Evolutionary conservation across 495 filamentous ascomycete species (phyloP).

Genomic region (Trichocladium uniseriatum): DNA sequence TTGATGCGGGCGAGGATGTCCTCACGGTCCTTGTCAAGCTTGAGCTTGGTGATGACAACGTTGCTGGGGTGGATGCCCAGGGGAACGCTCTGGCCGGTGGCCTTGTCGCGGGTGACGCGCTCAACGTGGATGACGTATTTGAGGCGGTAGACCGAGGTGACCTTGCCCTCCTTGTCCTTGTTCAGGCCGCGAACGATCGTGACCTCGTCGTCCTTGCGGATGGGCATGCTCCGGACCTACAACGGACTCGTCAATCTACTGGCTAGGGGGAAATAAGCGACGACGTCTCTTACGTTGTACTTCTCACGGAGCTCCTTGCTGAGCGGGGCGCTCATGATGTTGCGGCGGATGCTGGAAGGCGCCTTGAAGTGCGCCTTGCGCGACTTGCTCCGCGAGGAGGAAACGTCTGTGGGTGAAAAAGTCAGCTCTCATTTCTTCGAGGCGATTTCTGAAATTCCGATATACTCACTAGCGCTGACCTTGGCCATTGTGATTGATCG

Average conservation of each 20-base stretch:
- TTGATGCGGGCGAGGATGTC: conserved; percentile 78
- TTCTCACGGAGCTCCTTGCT: conserved; percentile 94
- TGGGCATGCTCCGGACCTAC: conserved; percentile 89
- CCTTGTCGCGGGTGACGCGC: conserved; percentile 88
- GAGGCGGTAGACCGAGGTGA: conserved; percentile 93
- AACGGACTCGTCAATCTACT: background rate
- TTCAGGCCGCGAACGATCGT: conserved; percentile 74
- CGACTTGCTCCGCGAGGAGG: conserved; percentile 84
- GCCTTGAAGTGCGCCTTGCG: conserved; percentile 95
- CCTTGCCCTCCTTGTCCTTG: conserved; percentile 94
- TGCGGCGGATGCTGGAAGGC: conserved; percentile 80
- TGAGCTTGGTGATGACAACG: conserved; percentile 92
- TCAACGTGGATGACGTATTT: conserved; percentile 93
- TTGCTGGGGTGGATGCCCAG: conserved; percentile 86
- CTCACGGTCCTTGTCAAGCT: conserved; percentile 97
- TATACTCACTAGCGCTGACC: conserved; percentile 23
- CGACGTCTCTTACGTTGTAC: conserved; percentile 61
- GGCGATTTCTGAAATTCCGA: background rate
- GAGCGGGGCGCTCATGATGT: conserved; percentile 88
- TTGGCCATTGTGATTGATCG: conserved; percentile 30
- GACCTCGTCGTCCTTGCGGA: conserved; percentile 98
- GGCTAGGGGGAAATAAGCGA: conserved; percentile 9
- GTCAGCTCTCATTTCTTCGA: conserved; percentile 16
- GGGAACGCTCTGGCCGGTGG: conserved; percentile 81
- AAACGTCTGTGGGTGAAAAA: conserved; percentile 23